Conservation (phyloP, 1,139 yeast genomes). For the Saccharomyces hybrid region DNA sequence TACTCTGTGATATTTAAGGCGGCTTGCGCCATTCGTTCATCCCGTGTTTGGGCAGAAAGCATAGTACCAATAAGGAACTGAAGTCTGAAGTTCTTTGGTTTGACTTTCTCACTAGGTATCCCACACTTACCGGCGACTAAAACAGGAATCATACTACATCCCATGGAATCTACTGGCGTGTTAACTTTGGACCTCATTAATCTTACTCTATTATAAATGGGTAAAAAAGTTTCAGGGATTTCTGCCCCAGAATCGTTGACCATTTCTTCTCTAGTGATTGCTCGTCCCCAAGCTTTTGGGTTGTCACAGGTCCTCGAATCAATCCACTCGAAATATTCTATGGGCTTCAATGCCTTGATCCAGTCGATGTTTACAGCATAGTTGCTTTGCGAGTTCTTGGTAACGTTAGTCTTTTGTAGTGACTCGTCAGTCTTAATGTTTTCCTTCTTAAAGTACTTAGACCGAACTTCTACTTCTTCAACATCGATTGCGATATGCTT, state of each 20-base stretch:
- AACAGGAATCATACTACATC: slow-evolving; percentile 71
- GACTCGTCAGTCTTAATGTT: neutral
- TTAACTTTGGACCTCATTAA: slow-evolving; percentile 52
- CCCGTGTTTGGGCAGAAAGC: slow-evolving; percentile 90
- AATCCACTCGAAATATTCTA: slow-evolving; percentile 24
- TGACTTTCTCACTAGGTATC: slow-evolving; percentile 21
- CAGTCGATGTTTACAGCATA: slow-evolving; percentile 17
- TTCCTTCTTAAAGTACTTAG: slow-evolving; percentile 18
- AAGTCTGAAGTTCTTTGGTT: slow-evolving; percentile 50
- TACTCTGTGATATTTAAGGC: slow-evolving; percentile 51
- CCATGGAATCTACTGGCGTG: slow-evolving; percentile 86
- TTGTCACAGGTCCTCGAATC: slow-evolving; percentile 21
- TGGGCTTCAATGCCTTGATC: slow-evolving; percentile 23
- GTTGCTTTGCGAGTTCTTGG: neutral
- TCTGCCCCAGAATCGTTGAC: slow-evolving; percentile 3
- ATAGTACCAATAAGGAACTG: slow-evolving; percentile 73
- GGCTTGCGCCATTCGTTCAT: slow-evolving; percentile 72
- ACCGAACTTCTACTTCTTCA: slow-evolving; percentile 4
- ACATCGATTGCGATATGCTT: slow-evolving; percentile 11
- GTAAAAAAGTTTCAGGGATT: slow-evolving; percentile 41
- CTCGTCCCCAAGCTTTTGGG: slow-evolving; percentile 17
- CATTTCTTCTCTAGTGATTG: slow-evolving; percentile 8
- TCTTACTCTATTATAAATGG: slow-evolving; percentile 4
- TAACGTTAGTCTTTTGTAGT: neutral
- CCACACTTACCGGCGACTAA: slow-evolving; percentile 32